Evolutionary conservation across 2,329 filamentous ascomycete species (phyloP), one percentile per base, ranked within the genome.

Genomic region (Fusarium piperis): DNA sequence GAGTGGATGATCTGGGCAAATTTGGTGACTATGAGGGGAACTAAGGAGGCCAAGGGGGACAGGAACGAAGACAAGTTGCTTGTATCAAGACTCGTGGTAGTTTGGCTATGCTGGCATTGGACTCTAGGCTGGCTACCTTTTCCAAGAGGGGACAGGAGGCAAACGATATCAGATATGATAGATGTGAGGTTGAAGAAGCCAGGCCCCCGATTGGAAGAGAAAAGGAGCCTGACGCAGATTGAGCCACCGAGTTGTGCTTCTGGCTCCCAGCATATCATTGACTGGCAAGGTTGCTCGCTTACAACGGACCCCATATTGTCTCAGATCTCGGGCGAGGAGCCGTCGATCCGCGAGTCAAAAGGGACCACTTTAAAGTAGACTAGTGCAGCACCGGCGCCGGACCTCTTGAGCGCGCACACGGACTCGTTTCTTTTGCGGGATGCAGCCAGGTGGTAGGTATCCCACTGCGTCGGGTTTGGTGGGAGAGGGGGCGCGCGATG

Each of bases 321-420:
- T 74, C 28, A 74, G 71, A 74, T 74, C 71, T 58, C 55, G 56
- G 68, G 65, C 35, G 52, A 58, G 20, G 15, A 70, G 41, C 63
- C 52, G 26, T 60, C 55, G 62, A 74, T 70, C 68, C 71, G 68
- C 28, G 38, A 74, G 46, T 67, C 51, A 56, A 62, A 18, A 39
- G 38, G 32, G 35, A 38, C 55, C 48, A n/a, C 32, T 36, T 51
- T 30, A 18, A 51, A 51, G 16, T 41, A 30, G 32, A 7, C 15
- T 18, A 18, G 46, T 36, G 51, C 39, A 30, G 46, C 59, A 52
- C 36, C 33, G 33, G 55, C 20, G 26, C 53, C 41, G 36, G 26
- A 28, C 15, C 26, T 48, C 26, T 48, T 5, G 15, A 28, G 26
- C 7, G 32, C 28, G 18, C 33, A 60, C 60, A 59, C 16, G 63